Base-by-base conservation (phyloP, 2,329 filamentous ascomycete genomes). In the Beauveria australis region DNA sequence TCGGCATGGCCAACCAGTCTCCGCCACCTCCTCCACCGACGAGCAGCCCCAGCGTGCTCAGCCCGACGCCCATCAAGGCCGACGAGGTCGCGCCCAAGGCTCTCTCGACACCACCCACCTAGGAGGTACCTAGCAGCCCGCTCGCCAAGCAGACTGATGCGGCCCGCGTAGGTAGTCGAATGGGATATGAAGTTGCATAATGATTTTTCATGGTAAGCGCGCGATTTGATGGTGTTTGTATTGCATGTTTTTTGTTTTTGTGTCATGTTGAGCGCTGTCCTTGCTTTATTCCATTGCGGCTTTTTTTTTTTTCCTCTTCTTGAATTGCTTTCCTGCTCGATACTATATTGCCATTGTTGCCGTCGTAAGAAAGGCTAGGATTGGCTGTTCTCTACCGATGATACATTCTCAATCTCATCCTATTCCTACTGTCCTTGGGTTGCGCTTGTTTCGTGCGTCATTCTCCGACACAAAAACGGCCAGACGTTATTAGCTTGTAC, bases 31-130 rank as follows among this genome's bases (percentile, higher is more conserved):
- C 30, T 12, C 19, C 61, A 12, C 24, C 62, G 65, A 53, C 68
- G 69, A 62, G 64, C 67, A 51, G 61, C 63, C 41, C 57, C 64
- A 66, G 69, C 46, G 71, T 75, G 63, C 68, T 74, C 63, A 75
- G 73, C 67, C 76, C 76, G 65, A 75, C 73, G 67, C 76, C 77
- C 64, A 69, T 77, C 61, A 78, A 76, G 71, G 74, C 73, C 63
- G 67, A 70, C 12, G 28, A 40, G 52, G 7, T 67, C 60, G 70
- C 70, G 43, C 71, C 72, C 46, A 73, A 22, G 4, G 55, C 72
- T 55, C 68, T 55, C 68, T 71, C 53, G 28, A 52, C 33, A 19
- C 19, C 28, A n/a, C n/a, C 5, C n/a, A 30, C n/a, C 49, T 66
- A 74, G 68, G 70, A 70, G 60, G 68, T 66, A 60, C 68, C 73